Percentiles rank a stretch among this genome's conserved stretches.
These are phyloP conservation scores for Paramecium primaurelia DNA, from an alignment of 73 alveolate genomes.

Conservation along the genomic window DNA sequence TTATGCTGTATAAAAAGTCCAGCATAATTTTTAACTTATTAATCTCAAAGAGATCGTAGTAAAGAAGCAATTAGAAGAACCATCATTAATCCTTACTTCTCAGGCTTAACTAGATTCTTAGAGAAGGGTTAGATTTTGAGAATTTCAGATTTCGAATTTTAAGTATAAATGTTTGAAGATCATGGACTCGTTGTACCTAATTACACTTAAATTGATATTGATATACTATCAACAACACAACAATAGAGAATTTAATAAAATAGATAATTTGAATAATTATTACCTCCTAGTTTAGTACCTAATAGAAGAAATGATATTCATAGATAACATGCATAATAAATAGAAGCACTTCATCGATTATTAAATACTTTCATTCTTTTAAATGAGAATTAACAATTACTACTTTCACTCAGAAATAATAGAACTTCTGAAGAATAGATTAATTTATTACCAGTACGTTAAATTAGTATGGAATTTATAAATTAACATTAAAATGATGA, in stretches of 20 bases:
- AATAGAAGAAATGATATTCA: background rate
- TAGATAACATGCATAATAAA: slow-evolving; percentile 14
- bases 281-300: background rate
- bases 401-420: background rate
- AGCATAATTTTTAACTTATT: background rate
- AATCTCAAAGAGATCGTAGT: background rate
- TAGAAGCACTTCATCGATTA: slow-evolving; percentile 36
- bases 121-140: background rate
- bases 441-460: background rate
- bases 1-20: background rate
- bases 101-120: background rate
- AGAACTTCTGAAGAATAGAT: background rate
- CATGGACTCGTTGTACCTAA: background rate
- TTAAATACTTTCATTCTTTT: background rate
- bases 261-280: background rate
- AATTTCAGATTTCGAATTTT: slow-evolving; percentile 31
- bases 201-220: background rate
- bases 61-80: background rate
- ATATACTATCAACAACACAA: background rate
- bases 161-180: background rate
- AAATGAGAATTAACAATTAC: background rate
- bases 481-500: background rate
- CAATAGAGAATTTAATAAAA: background rate
- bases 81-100: background rate
- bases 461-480: background rate